These are phyloP conservation scores for Calonectria honghensis DNA, from an alignment of 2,329 filamentous ascomycete genomes.

Conservation along the genomic window DNA sequence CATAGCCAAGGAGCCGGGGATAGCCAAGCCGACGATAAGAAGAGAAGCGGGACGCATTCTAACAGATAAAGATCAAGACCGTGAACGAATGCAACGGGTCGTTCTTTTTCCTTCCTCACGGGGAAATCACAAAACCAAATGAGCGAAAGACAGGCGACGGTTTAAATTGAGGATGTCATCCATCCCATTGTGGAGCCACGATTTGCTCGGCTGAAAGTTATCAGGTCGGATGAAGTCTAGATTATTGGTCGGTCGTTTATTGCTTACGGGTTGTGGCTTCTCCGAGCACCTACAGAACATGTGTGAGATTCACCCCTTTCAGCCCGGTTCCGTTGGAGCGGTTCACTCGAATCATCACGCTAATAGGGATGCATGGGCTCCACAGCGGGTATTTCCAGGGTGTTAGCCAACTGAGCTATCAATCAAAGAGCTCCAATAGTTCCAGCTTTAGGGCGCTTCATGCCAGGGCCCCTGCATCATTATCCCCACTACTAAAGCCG, in stretches of 20 bases:
- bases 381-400: too few relatives aligned
- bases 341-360: background rate
- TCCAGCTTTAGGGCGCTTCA: background rate
- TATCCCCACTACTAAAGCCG: background rate
- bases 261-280: background rate
- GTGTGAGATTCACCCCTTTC: background rate
- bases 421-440: background rate
- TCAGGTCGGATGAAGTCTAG: background rate
- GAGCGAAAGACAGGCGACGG: background rate
- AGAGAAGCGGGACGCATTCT: background rate
- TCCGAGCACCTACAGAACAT: background rate
- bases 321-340: background rate
- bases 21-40: background rate
- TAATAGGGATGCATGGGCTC: too few relatives aligned
- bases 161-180: background rate
- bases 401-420: too few relatives aligned
- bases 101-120: too few relatives aligned
- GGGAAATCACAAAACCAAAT: background rate
- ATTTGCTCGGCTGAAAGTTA: background rate
- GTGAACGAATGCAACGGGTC: background rate
- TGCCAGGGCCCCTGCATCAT: background rate
- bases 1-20: background rate
- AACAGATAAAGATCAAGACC: background rate
- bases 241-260: background rate
- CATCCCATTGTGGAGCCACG: background rate